Percentiles rank a stretch among this genome's conserved stretches.
Evolutionary conservation across 805 yeast genomes (phyloP).

Genomic region (Teunomyces tritomae): DNA sequence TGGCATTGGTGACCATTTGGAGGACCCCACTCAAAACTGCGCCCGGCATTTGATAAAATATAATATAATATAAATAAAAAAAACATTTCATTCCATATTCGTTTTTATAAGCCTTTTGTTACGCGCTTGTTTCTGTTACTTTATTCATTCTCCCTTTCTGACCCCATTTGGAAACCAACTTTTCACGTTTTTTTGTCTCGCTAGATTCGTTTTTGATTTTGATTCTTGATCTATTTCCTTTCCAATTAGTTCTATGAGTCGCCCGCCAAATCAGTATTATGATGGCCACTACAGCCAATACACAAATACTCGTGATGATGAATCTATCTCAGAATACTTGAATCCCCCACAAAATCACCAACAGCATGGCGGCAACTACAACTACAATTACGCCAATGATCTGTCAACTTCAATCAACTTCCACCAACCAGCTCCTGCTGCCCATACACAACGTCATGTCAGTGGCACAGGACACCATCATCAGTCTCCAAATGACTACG

Average conservation of each 20-base stretch:
- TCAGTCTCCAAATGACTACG: slow-evolving; percentile 15
- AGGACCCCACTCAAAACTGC: no score
- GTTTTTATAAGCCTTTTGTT: no score
- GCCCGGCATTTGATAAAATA: no score
- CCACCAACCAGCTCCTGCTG: slow-evolving; percentile 27
- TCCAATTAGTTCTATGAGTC: neutral
- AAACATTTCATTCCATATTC: no score
- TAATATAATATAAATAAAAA: no score
- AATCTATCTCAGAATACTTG: slow-evolving; percentile 13
- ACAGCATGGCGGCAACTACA: slow-evolving; percentile 14
- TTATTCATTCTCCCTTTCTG: no score
- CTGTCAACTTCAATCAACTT: slow-evolving; percentile 23
- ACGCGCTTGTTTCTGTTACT: no score
- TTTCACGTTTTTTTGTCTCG: no score
- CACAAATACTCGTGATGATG: slow-evolving; percentile 6
- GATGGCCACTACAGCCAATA: slow-evolving; percentile 1
- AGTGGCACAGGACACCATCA: slow-evolving; percentile 3
- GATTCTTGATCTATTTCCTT: neutral
- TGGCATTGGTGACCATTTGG: no score
- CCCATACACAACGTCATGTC: slow-evolving; percentile 10
- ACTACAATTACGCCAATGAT: slow-evolving; percentile 15
- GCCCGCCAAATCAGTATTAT: neutral
- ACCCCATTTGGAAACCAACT: no score
- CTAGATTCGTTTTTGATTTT: no score
- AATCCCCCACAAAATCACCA: slow-evolving; percentile 8